Conservation (phyloP, 148 eudicot species). For the Pharnaceum exiguum region DNA sequence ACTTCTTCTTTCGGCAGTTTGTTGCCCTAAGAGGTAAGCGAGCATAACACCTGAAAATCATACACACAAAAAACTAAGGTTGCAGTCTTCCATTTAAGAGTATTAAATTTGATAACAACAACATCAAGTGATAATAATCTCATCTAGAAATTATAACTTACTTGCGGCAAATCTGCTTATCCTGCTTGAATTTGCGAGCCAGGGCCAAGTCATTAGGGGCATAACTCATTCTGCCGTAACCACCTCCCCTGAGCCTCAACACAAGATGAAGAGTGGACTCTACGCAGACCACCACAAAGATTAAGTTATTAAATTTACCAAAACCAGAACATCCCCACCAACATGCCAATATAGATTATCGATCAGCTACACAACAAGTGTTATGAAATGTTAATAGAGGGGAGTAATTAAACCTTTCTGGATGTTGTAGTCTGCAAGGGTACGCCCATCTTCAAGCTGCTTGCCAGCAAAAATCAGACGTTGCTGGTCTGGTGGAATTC, state of each 20-base stretch:
- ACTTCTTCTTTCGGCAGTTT: no score
- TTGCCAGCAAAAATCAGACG: constrained; percentile 32
- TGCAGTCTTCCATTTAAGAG: no score
- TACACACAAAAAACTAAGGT: no score
- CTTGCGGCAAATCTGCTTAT: no score
- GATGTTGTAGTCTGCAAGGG: constrained; percentile 39
- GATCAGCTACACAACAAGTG: background rate
- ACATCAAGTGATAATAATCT: no score
- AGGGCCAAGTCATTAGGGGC: no score
- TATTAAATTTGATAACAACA: no score
- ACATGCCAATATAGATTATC: background rate
- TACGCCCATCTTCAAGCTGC: constrained; percentile 35
- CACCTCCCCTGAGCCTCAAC: constrained; percentile 25
- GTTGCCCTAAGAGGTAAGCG: no score
- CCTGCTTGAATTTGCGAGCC: no score
- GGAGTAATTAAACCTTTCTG: constrained; percentile 22
- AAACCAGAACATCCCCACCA: background rate
- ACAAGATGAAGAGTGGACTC: constrained; percentile 21
- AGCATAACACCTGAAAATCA: no score
- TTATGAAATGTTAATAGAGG: background rate
- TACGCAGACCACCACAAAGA: background rate
- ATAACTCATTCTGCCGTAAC: constrained; percentile 3
- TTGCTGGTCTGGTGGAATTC: constrained; percentile 27
- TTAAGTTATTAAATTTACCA: background rate
- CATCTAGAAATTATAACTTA: no score